Evolutionary conservation across 1,284 basidiomycete species (phyloP), one percentile per base, ranked within the genome.

Genomic region (Puccinia polysora): DNA sequence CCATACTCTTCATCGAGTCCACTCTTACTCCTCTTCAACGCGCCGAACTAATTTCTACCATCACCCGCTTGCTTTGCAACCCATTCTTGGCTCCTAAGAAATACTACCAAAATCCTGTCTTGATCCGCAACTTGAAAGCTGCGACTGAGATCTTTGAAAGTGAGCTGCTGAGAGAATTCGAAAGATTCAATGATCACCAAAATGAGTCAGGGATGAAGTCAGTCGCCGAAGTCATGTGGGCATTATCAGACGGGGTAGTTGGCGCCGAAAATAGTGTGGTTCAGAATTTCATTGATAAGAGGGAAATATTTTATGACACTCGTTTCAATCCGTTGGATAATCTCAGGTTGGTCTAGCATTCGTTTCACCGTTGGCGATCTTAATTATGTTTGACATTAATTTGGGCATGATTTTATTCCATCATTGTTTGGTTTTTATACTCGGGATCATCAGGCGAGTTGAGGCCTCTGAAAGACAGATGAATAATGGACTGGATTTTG

Each of bases 251-350:
- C 36, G 67, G 45, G 52, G 67, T 25, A 50, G 75, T 73, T 30
- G 81, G 83, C 83, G 76, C 82, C 80, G 74, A 76, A 69, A 14
- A 4, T 40, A 25, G 18, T 30, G 32, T 43, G 45, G 32, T 58
- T 56, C 52, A 79, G 34, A 87, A 92, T 20, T 97, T 94, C 89
- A 87, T 90, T 1, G 93, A 97, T 81, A 95, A 95, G 81, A 82
- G 89, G 34, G 91, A 94, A 78, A 86, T 96, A n/a, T 91, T 97
- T 77, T 96, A 94, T 79, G 88, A 91, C 77, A 85, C 86, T 73
- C 86, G 84, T 2, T 94, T 90, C 87, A 85, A 89, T 76, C 85
- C 92, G 0, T 77, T 88, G 45, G 86, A 88, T 74, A 96, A 96
- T 80, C 86, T 94, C 77, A 88, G 87, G 88, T 90, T 79, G 79